Conservation (phyloP, 2,329 filamentous ascomycete species). For the Mariannaea elegans region DNA sequence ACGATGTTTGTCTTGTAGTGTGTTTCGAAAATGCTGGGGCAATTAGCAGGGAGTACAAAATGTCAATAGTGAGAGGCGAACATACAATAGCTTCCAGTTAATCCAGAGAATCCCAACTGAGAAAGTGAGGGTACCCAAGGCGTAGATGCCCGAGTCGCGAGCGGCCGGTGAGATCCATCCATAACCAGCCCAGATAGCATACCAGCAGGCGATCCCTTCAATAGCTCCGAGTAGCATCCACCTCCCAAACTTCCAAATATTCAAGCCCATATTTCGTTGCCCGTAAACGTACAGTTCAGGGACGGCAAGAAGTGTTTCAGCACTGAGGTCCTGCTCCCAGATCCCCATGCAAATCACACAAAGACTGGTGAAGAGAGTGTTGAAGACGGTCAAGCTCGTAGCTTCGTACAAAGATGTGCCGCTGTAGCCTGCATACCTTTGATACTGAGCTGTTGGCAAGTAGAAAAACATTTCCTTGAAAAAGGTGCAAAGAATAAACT, state of each 20-base stretch:
- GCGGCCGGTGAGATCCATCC: slow-evolving; percentile 58
- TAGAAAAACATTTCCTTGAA: slow-evolving; percentile 92
- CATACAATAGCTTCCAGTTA: slow-evolving; percentile 78
- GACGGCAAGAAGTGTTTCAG: slow-evolving; percentile 87
- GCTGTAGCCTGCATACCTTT: slow-evolving; percentile 85
- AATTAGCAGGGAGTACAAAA: slow-evolving; percentile 31
- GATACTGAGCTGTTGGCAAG: slow-evolving; percentile 83
- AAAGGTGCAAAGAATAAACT: slow-evolving; percentile 90
- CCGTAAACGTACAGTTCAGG: slow-evolving; percentile 90
- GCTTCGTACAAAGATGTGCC: slow-evolving; percentile 91
- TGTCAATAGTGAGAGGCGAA: slow-evolving; percentile 24
- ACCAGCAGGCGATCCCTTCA: slow-evolving; percentile 80
- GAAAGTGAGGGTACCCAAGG: slow-evolving; percentile 78
- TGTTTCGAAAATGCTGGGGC: slow-evolving; percentile 71
- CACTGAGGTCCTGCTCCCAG: slow-evolving; percentile 87
- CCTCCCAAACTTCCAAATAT: slow-evolving; percentile 74
- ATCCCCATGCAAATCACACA: slow-evolving; percentile 90
- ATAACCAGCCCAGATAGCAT: slow-evolving; percentile 65
- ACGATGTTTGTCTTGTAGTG: slow-evolving; percentile 78
- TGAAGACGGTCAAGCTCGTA: slow-evolving; percentile 89
- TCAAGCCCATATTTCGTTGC: slow-evolving; percentile 77
- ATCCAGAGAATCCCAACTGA: slow-evolving; percentile 76
- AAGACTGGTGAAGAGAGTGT: slow-evolving; percentile 91
- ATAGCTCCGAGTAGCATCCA: slow-evolving; percentile 81
- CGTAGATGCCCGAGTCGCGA: slow-evolving; percentile 75